Evolutionary conservation across 768 basidiomycete genomes (phyloP), one percentile per base, ranked within the genome.

Genomic region (Tylopilus rubrobrunneus): DNA sequence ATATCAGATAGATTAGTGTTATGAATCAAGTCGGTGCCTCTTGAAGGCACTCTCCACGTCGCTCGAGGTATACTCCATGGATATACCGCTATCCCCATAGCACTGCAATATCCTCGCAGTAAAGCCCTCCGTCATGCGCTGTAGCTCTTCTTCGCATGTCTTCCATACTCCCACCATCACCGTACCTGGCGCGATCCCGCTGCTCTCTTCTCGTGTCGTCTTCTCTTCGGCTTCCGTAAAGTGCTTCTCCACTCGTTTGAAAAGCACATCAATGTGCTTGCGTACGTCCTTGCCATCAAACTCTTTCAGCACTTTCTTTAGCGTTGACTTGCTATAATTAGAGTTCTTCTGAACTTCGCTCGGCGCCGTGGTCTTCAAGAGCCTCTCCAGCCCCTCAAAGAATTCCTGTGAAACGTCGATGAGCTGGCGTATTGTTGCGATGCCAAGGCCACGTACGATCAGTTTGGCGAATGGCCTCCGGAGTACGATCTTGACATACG

Each of bases 221-320:
- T 83, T 86, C 57, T 86, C 87, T 10, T 86, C 84, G 1, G 82
- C 83, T 62, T 94, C 91, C 7, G 86, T 86, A 64, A 97, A 98
- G 66, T 98, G 96, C 70, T 98, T 98, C 71, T 96, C 92, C 28
- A 98, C 91, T 10, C 96, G 84, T 66, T 91, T 91, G 71, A 86
- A 87, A 36, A 98, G 76, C 8, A 81, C 81, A 51, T 98, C 96
- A 48, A 96, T 75, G 56, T 89, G 79, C 67, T 96, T 96, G 36
- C 90, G 86, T 12, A 98, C 73, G 67, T 98, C 96, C 71, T 97
- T 98, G 37, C 83, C 73, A 56, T 81, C 86, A 67, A 84, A 87
- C 62, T 97, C 95, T 65, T 90, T 92, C 46, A 92, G 72, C 14
- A 89, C 78, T 64, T 90, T 92, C 69, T 90, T 92, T n/a, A 96